Conservation (phyloP, 2,329 filamentous ascomycete genomes). For the Exophiala xenobiotica region DNA sequence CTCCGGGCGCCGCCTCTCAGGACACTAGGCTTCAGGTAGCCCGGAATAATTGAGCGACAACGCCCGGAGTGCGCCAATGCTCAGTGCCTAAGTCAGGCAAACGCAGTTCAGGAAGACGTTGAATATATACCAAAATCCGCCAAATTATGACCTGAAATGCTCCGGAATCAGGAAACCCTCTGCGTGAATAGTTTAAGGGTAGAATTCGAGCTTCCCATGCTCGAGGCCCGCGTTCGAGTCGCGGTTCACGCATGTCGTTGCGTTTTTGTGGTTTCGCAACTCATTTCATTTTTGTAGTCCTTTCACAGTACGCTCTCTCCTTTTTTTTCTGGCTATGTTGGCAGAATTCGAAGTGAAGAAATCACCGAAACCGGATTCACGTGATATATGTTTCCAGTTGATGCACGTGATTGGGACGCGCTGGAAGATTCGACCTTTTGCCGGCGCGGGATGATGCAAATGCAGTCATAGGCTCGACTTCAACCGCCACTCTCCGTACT, state of each 20-base stretch:
- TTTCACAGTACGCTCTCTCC: background rate
- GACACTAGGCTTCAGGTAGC: too few species aligned
- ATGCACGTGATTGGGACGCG: conserved; percentile 4
- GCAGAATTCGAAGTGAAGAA: background rate
- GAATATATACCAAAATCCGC: too few species aligned
- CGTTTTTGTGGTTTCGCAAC: conserved; percentile 14
- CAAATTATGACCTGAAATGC: too few species aligned
- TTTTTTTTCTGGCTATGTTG: background rate
- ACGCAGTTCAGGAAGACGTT: too few species aligned
- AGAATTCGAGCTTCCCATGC: conserved; percentile 34
- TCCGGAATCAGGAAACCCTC: too few species aligned
- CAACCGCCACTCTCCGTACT: background rate
- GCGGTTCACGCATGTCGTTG: conserved; percentile 18
- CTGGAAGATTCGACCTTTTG: conserved; percentile 11
- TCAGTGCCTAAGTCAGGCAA: too few species aligned
- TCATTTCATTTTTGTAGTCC: conserved; percentile 6
- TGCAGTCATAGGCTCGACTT: conserved; percentile 6
- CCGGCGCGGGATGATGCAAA: too few species aligned
- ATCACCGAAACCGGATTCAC: too few species aligned
- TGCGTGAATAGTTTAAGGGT: conserved; percentile 33
- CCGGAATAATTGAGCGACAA: too few species aligned
- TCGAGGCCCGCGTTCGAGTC: conserved; percentile 33
- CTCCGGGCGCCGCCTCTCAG: too few species aligned
- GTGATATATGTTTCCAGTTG: background rate
- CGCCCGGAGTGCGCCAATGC: too few species aligned